Base-by-base conservation (phyloP, 2,329 filamentous ascomycete genomes). In the Rutstroemia sp. region DNA sequence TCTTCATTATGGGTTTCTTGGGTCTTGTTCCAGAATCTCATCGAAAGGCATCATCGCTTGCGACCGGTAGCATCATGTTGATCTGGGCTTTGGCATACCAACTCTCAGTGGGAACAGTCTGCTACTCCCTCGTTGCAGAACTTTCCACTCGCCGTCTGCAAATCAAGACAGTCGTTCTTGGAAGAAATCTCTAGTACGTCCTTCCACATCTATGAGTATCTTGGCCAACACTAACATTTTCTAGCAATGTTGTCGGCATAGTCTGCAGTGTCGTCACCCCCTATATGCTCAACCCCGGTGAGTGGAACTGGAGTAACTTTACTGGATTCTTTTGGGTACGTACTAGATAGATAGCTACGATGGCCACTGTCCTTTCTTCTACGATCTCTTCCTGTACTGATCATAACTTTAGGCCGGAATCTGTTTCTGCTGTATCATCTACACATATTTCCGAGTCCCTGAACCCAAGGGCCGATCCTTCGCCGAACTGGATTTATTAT, bases 141-240 rank as follows among this genome's bases (percentile, higher is more conserved):
- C 73, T 96, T 21, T 91, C 89, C 0, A 90, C 89, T 0, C 82
- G 88, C 14, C 81, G 91, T 2, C 78, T 96, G 36, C 87, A 92
- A 68, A 92, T 95, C 75, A 96, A 96, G 76, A 95, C 92, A 0
- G 87, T 95, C 21, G 91, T 94, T 1, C 79, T 96, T 2, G 90
- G 88, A 1, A 86, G 91, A 55, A 88, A 89, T 64, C 74, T 90
- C 40, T 61, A 59, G 52, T 58, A 54, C 23, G 56, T 49, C 6
- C 17, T 42, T 42, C 5, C 17, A 17, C 19, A 30, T 3, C 14
- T 16, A 12, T 4, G 8, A 25, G 3, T 16, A 10, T 25, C 14
- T 8, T 47, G 4, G 19, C 4, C 2, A 47, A 2, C 16, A 7
- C 44, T 47, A 25, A 19, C 19, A 23, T 14, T 12, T 17, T 23